A percentile compares a stretch with the other conserved stretches of the same genome.
These are phyloP conservation scores for Botrytis pseudocinerea DNA, from an alignment of 2,329 filamentous ascomycete genomes.

Conservation along the genomic window DNA sequence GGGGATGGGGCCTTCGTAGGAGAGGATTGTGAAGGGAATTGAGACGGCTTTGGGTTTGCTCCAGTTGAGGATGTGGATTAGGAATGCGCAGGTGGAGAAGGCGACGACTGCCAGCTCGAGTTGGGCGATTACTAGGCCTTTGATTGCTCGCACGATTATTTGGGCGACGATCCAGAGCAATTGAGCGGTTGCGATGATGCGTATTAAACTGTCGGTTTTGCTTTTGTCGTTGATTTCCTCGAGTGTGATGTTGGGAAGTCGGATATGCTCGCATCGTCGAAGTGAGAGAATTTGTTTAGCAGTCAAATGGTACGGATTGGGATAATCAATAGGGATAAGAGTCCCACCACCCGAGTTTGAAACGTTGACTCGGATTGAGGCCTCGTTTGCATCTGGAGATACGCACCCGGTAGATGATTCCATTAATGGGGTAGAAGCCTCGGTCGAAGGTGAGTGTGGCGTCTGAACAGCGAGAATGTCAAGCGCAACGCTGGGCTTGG, in stretches of 20 bases:
- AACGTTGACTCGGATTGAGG: background rate
- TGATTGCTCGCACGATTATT: background rate
- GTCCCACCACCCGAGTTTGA: background rate
- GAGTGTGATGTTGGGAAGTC: slow-evolving; percentile 44
- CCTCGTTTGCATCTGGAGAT: background rate
- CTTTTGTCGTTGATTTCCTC: slow-evolving; percentile 51
- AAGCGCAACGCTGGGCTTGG: slow-evolving; percentile 1
- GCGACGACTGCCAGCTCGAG: slow-evolving; percentile 20
- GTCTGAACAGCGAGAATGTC: background rate
- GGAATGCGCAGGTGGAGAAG: slow-evolving; percentile 23
- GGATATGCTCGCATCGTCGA: slow-evolving; percentile 10
- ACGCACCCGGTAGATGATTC: background rate
- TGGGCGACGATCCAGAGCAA: slow-evolving; percentile 25
- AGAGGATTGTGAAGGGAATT: background rate
- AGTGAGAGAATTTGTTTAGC: slow-evolving; percentile 13
- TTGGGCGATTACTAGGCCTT: background rate
- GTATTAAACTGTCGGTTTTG: slow-evolving; percentile 37
- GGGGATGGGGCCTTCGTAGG: slow-evolving; percentile 6
- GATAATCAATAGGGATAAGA: background rate
- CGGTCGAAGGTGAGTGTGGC: background rate
- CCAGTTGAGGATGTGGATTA: slow-evolving; percentile 24
- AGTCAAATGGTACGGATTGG: slow-evolving; percentile 15
- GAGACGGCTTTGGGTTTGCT: slow-evolving; percentile 17
- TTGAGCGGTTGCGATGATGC: slow-evolving; percentile 23
- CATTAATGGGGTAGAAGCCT: background rate